Evolutionary conservation across 306 rosid species (phyloP).

Genomic region (Aeschynomene evenia): DNA sequence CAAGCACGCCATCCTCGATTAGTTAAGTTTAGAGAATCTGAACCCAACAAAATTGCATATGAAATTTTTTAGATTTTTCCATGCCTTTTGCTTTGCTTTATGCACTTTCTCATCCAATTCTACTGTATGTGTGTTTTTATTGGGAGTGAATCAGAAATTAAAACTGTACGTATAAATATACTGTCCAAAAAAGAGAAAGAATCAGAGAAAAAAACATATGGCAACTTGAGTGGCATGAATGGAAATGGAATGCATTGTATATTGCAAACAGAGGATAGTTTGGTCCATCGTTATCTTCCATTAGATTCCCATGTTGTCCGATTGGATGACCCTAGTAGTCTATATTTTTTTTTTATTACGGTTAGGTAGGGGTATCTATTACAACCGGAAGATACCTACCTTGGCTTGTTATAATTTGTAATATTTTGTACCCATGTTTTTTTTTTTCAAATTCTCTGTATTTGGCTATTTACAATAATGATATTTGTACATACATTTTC

Average conservation of each 20-base stretch:
- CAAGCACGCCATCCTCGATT: not conserved
- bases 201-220: not conserved
- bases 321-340: not conserved
- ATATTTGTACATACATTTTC: no score
- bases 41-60: not conserved
- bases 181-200: not conserved
- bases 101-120: not conserved
- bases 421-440: not conserved
- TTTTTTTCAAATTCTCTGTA: not conserved
- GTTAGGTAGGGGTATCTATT: not conserved
- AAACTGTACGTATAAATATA: not conserved
- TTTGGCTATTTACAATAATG: not conserved
- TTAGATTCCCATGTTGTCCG: not conserved
- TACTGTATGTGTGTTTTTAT: not conserved
- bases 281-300: not conserved
- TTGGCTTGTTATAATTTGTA: not conserved
- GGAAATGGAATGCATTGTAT: not conserved
- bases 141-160: not conserved
- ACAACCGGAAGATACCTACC: not conserved
- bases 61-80: no score
- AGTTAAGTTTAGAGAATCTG: slow-evolving; percentile 8
- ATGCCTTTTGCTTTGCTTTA: not conserved
- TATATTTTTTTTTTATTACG: not conserved
- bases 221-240: slow-evolving; percentile 14
- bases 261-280: not conserved